Percentiles rank a stretch among this genome's conserved stretches.
Conservation (phyloP, 441 rosid genomes). For the Macaranga tanarius region DNA sequence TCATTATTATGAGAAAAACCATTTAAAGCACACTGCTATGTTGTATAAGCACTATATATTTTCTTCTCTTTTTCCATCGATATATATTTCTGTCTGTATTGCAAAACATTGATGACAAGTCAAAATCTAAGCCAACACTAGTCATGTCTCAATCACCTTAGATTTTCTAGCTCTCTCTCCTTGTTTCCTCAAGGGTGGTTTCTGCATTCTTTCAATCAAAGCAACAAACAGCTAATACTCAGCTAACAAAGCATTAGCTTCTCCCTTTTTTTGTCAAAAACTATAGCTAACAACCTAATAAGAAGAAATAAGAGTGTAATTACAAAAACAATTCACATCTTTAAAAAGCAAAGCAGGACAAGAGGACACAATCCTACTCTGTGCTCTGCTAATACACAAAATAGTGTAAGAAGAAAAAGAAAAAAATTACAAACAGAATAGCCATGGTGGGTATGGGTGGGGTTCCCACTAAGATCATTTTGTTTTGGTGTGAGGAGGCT, state of each 20-base stretch:
- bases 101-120: conserved; percentile 30
- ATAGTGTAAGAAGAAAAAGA: not conserved
- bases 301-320: not conserved
- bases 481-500: no score
- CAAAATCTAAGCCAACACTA: conserved; percentile 35
- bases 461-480: conserved; percentile 10
- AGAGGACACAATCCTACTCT: conserved; percentile 8
- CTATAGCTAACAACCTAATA: not conserved
- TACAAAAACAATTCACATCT: not conserved
- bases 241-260: conserved; percentile 4
- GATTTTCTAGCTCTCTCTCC: conserved; percentile 29
- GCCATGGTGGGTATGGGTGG: conserved; percentile 7
- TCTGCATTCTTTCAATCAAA: conserved; percentile 5
- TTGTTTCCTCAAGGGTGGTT: conserved; percentile 38
- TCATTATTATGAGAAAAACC: not conserved
- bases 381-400: conserved; percentile 12
- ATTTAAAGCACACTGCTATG: no score
- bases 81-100: conserved; percentile 6
- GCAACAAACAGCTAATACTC: conserved; percentile 29
- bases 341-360: not conserved
- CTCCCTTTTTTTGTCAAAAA: conserved; percentile 24
- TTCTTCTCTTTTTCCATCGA: conserved; percentile 18
- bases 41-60: no score
- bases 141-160: conserved; percentile 45
- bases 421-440: conserved; percentile 10